Evolutionary conservation across 768 basidiomycete species (phyloP), one percentile per base, ranked within the genome.

Genomic region (Naganishia vaughanmartiniae): DNA sequence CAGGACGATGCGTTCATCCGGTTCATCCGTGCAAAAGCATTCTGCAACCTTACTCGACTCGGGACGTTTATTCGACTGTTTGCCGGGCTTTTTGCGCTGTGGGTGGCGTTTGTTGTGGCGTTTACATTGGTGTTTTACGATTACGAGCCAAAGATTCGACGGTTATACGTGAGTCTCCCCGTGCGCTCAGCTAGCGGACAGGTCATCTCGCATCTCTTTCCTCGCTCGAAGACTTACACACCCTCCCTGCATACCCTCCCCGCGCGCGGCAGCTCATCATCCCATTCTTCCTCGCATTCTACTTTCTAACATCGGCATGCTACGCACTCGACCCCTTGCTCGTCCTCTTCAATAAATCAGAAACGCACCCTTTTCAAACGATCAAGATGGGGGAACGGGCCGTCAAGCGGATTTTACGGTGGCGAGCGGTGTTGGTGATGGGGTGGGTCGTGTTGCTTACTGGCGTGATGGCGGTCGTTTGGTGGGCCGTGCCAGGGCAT

Each of bases 291-390:
- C 79, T 98, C 74, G 92, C 94, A 67, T 83, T 91, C 76, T 89
- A 96, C 74, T 91, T 90, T 84, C 88, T 99, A 73, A 85, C 98
- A 69, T 92, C 94, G 19, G 92, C 96, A 78, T 93, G 94, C 81
- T 98, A 98, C 82, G 93, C 96, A 81, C 89, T 98, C 65, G 95
- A 97, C 79, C 96, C 96, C 14, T 84, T 98, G 76, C 89, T 98
- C 74, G 90, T 97, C 73, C 91, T 98, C 83, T 83, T 97, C 76
- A 89, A 89, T 71, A 91, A 91, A 80, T 94, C 93, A 54, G 96
- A 98, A 81, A 96, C 94, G 48, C 96, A 93, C 14, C 94, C 95
- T 1, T 98, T 98, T 87, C 89, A 91, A 69, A 92, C 92, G 6
- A 89, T 98, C 66, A 86, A 85, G 53, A 93, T 99, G 68, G 88